Evolutionary conservation across 768 basidiomycete species (phyloP).

Genomic region (Rhizopogon vinicolor): DNA sequence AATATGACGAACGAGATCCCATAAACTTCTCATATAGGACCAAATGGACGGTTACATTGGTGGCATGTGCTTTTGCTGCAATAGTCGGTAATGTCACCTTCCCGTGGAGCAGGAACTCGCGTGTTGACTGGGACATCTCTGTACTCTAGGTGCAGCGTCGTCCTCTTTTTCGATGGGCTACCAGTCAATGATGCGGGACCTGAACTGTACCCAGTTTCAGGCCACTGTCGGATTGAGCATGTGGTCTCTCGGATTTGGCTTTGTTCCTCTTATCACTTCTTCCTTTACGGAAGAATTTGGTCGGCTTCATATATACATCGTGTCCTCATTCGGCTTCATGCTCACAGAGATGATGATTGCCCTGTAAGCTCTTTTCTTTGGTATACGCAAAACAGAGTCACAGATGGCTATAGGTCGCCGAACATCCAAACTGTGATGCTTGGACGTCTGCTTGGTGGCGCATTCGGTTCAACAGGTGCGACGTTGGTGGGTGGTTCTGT

Average conservation of each 20-base stretch:
- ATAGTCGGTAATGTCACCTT: slow-evolving; percentile 7
- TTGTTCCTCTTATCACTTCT: slow-evolving; percentile 55
- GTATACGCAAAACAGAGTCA: neutral
- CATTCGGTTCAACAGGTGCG: slow-evolving; percentile 55
- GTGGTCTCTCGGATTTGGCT: slow-evolving; percentile 52
- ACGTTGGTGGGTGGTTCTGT: slow-evolving; percentile 67
- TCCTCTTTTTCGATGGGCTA: slow-evolving; percentile 49
- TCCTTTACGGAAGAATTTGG: slow-evolving; percentile 68
- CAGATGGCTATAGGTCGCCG: slow-evolving; percentile 15
- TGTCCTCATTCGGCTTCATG: slow-evolving; percentile 41
- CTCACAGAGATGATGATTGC: slow-evolving; percentile 39
- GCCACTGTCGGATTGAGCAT: slow-evolving; percentile 42
- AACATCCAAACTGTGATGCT: slow-evolving; percentile 52
- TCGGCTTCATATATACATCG: slow-evolving; percentile 49
- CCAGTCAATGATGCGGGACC: slow-evolving; percentile 42
- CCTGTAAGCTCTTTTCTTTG: slow-evolving; percentile 5
- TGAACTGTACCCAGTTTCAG: slow-evolving; percentile 38
- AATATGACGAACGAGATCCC: slow-evolving; percentile 31
- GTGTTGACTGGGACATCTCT: neutral
- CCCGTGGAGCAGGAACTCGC: neutral
- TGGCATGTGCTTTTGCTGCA: slow-evolving; percentile 16
- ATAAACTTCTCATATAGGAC: slow-evolving; percentile 23
- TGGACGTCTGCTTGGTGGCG: slow-evolving; percentile 53
- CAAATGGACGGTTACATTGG: slow-evolving; percentile 30
- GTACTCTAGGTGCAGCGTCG: slow-evolving; percentile 36